These are phyloP conservation scores for Blastomyces parvus DNA, from an alignment of 2,329 filamentous ascomycete genomes.

Conservation along the genomic window DNA sequence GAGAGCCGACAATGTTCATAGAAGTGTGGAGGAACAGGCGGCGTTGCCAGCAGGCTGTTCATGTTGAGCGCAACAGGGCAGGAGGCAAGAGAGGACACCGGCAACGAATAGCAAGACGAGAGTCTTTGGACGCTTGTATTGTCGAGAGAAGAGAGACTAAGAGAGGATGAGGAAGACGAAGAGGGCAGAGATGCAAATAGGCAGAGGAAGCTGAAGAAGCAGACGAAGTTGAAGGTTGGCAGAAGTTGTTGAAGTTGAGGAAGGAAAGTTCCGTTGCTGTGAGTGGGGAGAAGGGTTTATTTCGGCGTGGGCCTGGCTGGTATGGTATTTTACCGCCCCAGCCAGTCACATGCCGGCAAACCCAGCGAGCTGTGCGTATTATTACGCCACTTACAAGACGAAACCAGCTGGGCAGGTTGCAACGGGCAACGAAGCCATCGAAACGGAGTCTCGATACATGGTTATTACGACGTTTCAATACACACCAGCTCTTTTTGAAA, in stretches of 20 bases:
- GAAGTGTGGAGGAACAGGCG: conserved; percentile 54
- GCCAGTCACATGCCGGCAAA: not conserved
- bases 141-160: conserved; percentile 17
- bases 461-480: conserved; percentile 10
- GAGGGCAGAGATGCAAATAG: conserved; percentile 13
- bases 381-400: conserved; percentile 4
- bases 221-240: not conserved
- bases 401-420: conserved; percentile 3
- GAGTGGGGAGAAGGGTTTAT: not conserved
- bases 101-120: conserved; percentile 2
- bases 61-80: conserved; percentile 35
- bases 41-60: conserved; percentile 52
- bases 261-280: not conserved
- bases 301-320: not conserved
- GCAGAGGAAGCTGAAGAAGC: conserved; percentile 23
- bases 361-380: not conserved
- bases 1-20: conserved; percentile 52
- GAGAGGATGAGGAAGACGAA: conserved; percentile 10
- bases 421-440: conserved; percentile 2
- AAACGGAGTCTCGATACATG: not conserved
- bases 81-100: conserved; percentile 9
- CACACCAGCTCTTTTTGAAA: not conserved
- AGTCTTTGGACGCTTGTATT: conserved; percentile 12
- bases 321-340: not conserved
- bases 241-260: conserved; percentile 7